These are phyloP conservation scores for Cymbopogon flexuosus DNA, from an alignment of 202 grass and related monocot species.

Conservation along the genomic window DNA sequence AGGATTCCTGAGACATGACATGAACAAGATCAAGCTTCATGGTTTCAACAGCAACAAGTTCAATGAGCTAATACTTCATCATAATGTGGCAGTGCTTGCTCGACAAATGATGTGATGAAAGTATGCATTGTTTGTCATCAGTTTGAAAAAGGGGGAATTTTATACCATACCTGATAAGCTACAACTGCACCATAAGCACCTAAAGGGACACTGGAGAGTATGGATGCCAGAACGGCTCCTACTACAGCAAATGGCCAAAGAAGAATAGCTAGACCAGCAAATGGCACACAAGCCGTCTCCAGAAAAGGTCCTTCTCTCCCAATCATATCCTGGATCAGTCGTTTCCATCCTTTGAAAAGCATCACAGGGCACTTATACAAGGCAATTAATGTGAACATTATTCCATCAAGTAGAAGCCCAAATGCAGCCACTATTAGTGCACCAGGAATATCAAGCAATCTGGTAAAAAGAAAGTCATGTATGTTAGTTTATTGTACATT, in stretches of 20 bases:
- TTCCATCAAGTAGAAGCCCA: constrained; percentile 61
- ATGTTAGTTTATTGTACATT: not conserved
- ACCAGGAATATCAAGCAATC: constrained; percentile 66
- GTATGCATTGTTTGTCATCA: not conserved
- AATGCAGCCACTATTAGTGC: constrained; percentile 45
- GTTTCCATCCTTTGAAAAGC: constrained; percentile 97
- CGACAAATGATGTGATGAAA: not conserved
- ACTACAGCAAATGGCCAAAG: constrained; percentile 91
- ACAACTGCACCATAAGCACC: constrained; percentile 79
- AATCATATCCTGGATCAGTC: constrained; percentile 80
- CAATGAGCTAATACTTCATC: constrained; percentile 1
- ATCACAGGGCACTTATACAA: constrained; percentile 83
- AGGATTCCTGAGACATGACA: constrained; percentile 62
- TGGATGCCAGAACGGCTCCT: constrained; percentile 64
- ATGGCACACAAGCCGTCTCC: constrained; percentile 93
- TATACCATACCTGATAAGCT: constrained; percentile 72
- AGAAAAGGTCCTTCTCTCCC: constrained; percentile 88
- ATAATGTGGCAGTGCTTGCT: not conserved
- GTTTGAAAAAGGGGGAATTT: not conserved
- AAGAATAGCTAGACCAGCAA: constrained; percentile 93
- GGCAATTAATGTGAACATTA: constrained; percentile 74
- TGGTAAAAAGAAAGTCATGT: constrained; percentile 20
- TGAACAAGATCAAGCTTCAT: constrained; percentile 30
- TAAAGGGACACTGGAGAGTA: constrained; percentile 76
- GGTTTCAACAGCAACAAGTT: not conserved